phyloP scores from a whole-genome alignment of 1,139 yeast species.

The Suhomyces anneliseae region DNA sequence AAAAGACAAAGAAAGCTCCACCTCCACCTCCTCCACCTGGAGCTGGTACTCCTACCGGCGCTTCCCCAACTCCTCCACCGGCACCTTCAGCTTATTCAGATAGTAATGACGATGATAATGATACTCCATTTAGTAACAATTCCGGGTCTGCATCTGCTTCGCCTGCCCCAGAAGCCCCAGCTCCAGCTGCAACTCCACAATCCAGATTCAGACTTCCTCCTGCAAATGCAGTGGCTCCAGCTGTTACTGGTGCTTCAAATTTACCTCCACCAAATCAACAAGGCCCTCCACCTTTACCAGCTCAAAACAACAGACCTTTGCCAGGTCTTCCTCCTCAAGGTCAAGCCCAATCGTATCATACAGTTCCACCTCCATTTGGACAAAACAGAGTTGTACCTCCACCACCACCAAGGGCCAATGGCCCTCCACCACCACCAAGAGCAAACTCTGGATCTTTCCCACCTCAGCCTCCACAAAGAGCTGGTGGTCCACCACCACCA shows the following conservation, averaged over 20 bases:
- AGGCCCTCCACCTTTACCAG: conserved; percentile 4
- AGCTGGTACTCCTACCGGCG: conserved; percentile 1
- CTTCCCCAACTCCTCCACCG: conserved; percentile 7
- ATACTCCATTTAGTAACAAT: background rate
- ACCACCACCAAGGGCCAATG: conserved; percentile 16
- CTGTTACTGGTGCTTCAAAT: conserved; percentile 12
- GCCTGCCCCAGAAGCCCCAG: conserved; percentile 16
- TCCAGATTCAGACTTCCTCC: conserved; percentile 32
- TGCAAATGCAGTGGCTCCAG: conserved; percentile 25
- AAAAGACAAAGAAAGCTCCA: conserved; percentile 33
- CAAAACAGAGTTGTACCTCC: conserved; percentile 26
- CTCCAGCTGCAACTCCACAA: conserved; percentile 11
- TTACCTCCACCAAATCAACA: conserved; percentile 10
- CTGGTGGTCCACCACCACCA: conserved; percentile 14
- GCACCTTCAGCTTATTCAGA: conserved; percentile 1
- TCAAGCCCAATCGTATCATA: conserved; percentile 12
- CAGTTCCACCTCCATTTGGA: conserved; percentile 8
- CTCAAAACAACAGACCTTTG: conserved; percentile 10
- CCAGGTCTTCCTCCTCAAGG: conserved; percentile 18
- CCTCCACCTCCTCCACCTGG: conserved; percentile 51
- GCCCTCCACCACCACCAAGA: conserved; percentile 11
- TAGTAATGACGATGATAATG: conserved; percentile 1
- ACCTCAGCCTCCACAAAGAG: conserved; percentile 31
- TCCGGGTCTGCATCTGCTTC: conserved; percentile 18
- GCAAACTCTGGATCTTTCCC: conserved; percentile 17